Base-by-base conservation (phyloP, 2,329 filamentous ascomycete genomes). In the Aureobasidium pullulans region DNA sequence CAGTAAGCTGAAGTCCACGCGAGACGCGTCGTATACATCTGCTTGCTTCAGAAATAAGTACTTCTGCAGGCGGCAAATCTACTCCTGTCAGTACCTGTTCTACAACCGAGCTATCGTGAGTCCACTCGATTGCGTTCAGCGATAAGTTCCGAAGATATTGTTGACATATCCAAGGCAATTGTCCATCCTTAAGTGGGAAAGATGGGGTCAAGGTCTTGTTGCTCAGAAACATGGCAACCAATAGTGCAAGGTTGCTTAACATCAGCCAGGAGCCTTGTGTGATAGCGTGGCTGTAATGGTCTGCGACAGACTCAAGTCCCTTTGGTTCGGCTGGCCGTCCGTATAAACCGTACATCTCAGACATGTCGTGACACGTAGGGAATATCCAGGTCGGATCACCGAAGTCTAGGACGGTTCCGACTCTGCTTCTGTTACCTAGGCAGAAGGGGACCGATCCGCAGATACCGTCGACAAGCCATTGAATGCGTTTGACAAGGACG, bases 71-170 rank as follows among this genome's bases (percentile, higher is more conserved):
- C 28, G 52, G 52, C 40, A 56, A 4, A 28, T 56, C 4, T 2
- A 28, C 8, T 4, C 52, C 31, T 0, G 52, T 56, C 3, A 56
- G 52, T 19, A 56, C 29, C 11, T n/a, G 28, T 9, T 23, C 31
- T 5, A 36, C 10, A 3, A 56, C 39, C 16, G 8, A 34, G 23
- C 31, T 44, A 29, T 56, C 52, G 3, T 36, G 52, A 16, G 52
- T 56, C 52, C 52, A 56, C 29, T 34, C 16, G 6, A 56, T 56
- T 4, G 52, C 29, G 16, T 56, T 56, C 16, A 56, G 8, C 3
- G 52, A 56, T 2, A 56, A 16, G 13, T 56, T 56, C 1, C 52
- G 52, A n/a, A 56, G 52, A 44, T 44, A 56, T n/a, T 56, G 52
- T 2, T 56, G 52, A 56, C 52, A 56, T n/a, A 56, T 44, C 52